Conservation (phyloP, 192 early-diverging fungal genomes). For the Spizellomyces sp. region DNA sequence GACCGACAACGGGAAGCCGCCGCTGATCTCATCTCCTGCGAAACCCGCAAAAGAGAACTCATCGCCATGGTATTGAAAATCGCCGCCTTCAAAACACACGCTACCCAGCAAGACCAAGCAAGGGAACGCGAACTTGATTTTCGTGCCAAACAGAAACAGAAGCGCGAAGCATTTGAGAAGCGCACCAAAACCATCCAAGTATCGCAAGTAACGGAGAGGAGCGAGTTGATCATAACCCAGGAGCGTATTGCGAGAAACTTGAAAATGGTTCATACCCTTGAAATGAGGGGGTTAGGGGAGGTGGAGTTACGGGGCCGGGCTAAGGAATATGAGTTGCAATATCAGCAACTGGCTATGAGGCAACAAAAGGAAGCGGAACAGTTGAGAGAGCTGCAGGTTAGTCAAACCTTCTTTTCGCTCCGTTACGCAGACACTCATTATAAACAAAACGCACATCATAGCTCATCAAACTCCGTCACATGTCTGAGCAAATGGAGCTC, state of each 20-base stretch:
- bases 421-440: neutral
- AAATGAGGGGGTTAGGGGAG: slow-evolving; percentile 24
- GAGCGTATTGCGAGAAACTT: slow-evolving; percentile 17
- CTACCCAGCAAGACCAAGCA: slow-evolving; percentile 17
- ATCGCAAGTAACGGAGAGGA: slow-evolving; percentile 13
- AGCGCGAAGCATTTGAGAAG: slow-evolving; percentile 26
- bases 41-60: slow-evolving; percentile 21
- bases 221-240: slow-evolving; percentile 13
- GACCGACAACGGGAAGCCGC: slow-evolving; percentile 23
- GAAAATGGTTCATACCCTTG: slow-evolving; percentile 21
- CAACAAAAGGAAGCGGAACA: slow-evolving; percentile 42
- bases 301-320: neutral
- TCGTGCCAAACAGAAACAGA: slow-evolving; percentile 21
- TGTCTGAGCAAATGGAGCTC: slow-evolving; percentile 28
- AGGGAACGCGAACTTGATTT: slow-evolving; percentile 28
- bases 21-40: slow-evolving; percentile 13
- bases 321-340: slow-evolving; percentile 20
- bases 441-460: slow-evolving; percentile 2
- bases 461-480: slow-evolving; percentile 40
- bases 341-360: slow-evolving; percentile 29
- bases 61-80: slow-evolving; percentile 16
- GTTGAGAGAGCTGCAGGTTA: slow-evolving; percentile 30
- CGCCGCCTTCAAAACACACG: slow-evolving; percentile 20
- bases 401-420: too few relatives aligned
- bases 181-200: slow-evolving; percentile 14